These are phyloP conservation scores for Penicillium argentinense DNA, from an alignment of 495 filamentous ascomycete genomes.

Conservation along the genomic window DNA sequence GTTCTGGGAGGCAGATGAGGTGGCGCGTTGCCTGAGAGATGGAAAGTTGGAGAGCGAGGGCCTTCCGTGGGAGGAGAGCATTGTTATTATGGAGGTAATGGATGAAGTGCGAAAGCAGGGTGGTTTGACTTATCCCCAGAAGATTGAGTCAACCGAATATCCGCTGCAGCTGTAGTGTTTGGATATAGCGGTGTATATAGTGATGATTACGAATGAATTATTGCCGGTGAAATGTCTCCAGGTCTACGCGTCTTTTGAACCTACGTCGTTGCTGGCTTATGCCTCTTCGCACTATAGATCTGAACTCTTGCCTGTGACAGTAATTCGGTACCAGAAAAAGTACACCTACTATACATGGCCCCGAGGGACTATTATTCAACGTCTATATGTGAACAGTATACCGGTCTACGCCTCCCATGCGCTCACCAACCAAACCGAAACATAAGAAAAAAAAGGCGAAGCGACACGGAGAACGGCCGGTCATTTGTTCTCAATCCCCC, in stretches of 20 bases:
- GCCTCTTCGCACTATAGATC: no score
- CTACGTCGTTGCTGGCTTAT: no score
- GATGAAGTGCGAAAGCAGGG: conserved; percentile 81
- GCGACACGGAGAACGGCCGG: conserved; percentile 11
- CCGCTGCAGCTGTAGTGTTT: conserved; percentile 44
- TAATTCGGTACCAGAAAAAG: conserved; percentile 24
- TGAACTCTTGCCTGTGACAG: conserved; percentile 8
- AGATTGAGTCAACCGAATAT: conserved; percentile 77
- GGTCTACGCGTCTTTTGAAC: no score
- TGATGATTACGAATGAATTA: no score
- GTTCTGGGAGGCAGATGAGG: conserved; percentile 96
- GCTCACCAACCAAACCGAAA: conserved; percentile 13
- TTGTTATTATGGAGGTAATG: conserved; percentile 93
- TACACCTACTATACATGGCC: conserved; percentile 34
- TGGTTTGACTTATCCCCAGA: conserved; percentile 74
- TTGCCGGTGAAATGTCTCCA: no score
- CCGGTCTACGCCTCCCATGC: conserved; percentile 11
- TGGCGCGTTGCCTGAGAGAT: conserved; percentile 77
- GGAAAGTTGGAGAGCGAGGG: conserved; percentile 75
- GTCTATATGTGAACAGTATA: conserved; percentile 27
- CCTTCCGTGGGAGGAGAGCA: conserved; percentile 77
- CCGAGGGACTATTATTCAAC: conserved; percentile 17
- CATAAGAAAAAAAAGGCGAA: conserved; percentile 15
- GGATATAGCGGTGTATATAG: no score
- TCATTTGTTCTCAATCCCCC: conserved; percentile 6